Evolutionary conservation across 1,284 basidiomycete genomes (phyloP), one percentile per base, ranked within the genome.

Genomic region (Ganoderma sinense): DNA sequence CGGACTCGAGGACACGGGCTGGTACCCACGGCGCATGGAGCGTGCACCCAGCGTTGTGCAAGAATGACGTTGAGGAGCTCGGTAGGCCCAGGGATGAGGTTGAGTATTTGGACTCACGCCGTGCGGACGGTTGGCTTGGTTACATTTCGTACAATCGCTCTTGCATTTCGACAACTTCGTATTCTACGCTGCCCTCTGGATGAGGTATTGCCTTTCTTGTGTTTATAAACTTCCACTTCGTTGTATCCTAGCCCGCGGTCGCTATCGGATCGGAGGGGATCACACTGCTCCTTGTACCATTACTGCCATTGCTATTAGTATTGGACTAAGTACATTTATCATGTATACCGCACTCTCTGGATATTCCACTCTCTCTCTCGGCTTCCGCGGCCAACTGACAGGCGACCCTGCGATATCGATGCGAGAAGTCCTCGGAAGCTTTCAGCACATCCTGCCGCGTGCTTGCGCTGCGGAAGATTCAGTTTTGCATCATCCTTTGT

Each of bases 181-280:
- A 59, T 59, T 39, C 56, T 59, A 59, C 56, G 31, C 33, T 59
- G 56, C 56, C 56, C 56, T 59, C 56, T 59, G 56, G 56, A 36
- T 59, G 56, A 23, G 33, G 56, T 59, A 39, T 39, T 59, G 11
- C 33, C 31, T 59, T 39, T 8, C 13, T n/a, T 31, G 56, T 58
- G 29, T 31, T 36, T 8, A 36, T 59, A 20, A n/a, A 39, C 53
- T 56, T 56, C 16, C 14, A 14, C 51, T 53, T 53, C 23, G 8
- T 56, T 56, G 53, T 31, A 33, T 18, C 53, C 31, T 56, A 56
- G 53, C 29, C 16, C 53, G 11, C n/a, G n/a, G n/a, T 56, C 16
- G 53, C 13, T 18, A 56, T 31, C 5, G 53, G 53, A 33, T 20
- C 29, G 31, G 53, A 33, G 31, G 31, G 53, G 53, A 56, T 33